Evolutionary conservation across 2,329 filamentous ascomycete genomes (phyloP), one percentile per base, ranked within the genome.

Genomic region (Macroventuria anomochaeta): DNA sequence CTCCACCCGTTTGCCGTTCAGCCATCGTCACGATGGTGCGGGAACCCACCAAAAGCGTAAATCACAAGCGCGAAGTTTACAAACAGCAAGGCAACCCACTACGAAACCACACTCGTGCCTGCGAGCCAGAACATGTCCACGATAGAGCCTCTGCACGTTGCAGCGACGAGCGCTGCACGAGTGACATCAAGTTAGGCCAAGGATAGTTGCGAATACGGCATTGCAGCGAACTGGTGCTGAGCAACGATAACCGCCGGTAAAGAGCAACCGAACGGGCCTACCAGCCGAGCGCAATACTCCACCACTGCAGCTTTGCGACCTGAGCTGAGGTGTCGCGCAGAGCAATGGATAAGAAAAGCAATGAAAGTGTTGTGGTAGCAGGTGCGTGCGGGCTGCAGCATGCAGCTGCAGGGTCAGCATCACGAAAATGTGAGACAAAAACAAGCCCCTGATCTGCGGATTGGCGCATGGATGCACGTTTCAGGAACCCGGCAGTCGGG

Each of bases 381-480:
- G 23, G 25, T 43, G 33, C 15, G n/a, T 25, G 7, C 20, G 20
- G 10, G 18, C 20, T 42, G 50, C 43, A 47, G 32, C 32, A 33
- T 54, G 44, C 51, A 44, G 44, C 32, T 47, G 39, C 51, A 53
- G 50, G 43, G 43, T 29, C 26, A 17, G 20, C 8, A 47, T 37
- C 42, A 39, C 38, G 37, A 47, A 20, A 53, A 46, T 5, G 20
- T 23, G 33, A 48, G 38, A 38, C 44, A 26, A 34, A 18, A 39
- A 32, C 5, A 29, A 48, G 44, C 44, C 51, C 51, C 51, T 54
- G 51, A 54, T 48, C 51, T 43, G 39, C 50, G 15, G 25, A 32
- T 39, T 29, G 34, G 23, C 29, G 29, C 49, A 44, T 44, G 36
- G 29, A n/a, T 43, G 33, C 33, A 40, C 39, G 51, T 53, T 48